Conservation (phyloP, 2,329 filamentous ascomycete genomes). For the Xylariomycetidae sp. region DNA sequence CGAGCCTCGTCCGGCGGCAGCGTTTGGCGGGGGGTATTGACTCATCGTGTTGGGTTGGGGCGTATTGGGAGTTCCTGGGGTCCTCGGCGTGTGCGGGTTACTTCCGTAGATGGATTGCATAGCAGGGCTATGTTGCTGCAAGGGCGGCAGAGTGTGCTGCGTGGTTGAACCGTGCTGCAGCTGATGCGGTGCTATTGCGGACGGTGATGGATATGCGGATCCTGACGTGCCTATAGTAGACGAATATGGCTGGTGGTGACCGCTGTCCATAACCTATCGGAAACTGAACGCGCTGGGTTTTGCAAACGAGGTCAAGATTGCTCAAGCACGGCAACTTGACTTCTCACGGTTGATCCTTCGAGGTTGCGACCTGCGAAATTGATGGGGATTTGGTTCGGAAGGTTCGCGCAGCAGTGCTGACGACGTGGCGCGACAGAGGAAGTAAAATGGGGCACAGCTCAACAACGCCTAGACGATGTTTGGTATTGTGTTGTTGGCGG, state of each 20-base stretch:
- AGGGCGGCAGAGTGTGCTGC: constrained; percentile 52
- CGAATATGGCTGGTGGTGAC: constrained; percentile 42
- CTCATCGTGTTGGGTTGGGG: constrained; percentile 53
- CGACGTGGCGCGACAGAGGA: constrained; percentile 5
- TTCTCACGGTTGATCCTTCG: constrained; percentile 12
- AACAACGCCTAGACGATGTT: constrained; percentile 12
- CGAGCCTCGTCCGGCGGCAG: constrained; percentile 38
- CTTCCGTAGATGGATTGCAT: constrained; percentile 54
- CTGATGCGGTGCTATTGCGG: constrained; percentile 48
- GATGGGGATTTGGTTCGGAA: background rate
- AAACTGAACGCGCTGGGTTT: constrained; percentile 15
- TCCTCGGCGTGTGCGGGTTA: constrained; percentile 58
- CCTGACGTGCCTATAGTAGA: constrained; percentile 53
- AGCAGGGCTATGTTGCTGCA: constrained; percentile 42
- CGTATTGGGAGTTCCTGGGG: constrained; percentile 58
- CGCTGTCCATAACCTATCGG: constrained; percentile 48
- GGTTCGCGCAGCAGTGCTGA: constrained; percentile 5
- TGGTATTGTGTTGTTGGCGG: constrained; percentile 6
- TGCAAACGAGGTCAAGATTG: constrained; percentile 19
- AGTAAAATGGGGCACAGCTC: constrained; percentile 10
- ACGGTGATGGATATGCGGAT: constrained; percentile 47
- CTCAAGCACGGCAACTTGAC: constrained; percentile 17
- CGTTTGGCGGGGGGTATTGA: constrained; percentile 24
- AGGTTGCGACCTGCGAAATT: constrained; percentile 4
- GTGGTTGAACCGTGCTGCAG: constrained; percentile 42